Evolutionary conservation across 495 filamentous ascomycete species (phyloP), one percentile per base, ranked within the genome.

Genomic region (Apiosordaria backusii): DNA sequence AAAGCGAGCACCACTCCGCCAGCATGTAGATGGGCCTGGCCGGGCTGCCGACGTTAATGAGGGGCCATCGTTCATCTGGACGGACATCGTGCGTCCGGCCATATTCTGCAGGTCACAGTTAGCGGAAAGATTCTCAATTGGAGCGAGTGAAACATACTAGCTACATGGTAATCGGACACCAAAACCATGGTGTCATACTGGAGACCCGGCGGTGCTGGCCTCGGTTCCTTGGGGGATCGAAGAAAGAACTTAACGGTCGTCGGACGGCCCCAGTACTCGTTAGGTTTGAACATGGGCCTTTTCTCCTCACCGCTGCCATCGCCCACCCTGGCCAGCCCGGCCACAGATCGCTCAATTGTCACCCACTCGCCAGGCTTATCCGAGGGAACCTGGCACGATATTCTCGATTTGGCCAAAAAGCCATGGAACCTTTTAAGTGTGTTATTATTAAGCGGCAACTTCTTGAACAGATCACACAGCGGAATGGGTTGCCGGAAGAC

Each of bases 31-130:
- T 79, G 0, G 91, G 88, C 23, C 81, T 83, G 0, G 79, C 74
- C 1, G 61, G 71, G 19, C 75, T 87, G 4, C 90, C 91, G 15
- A 89, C 81, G 70, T 96, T 93, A 64, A 97, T 76, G 4, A 94
- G 81, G 0, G 91, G 90, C 6, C 84, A 65, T 0, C 72, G 67
- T 5, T 61, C n/a, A n/a, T 79, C 61, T 23, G 69, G 64, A 45
- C 29, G 61, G 13, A 71, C 70, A 1, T 66, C 64, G 65, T 83
- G 35, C 9, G 35, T 13, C 6, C 16, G 6, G 35, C 35, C 10
- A 13, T 45, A 45, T 45, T 45, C 16, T 7, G 35, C 35, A 45
- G 16, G n/a, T n/a, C n/a, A n/a, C n/a, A n/a, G n/a, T n/a, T n/a
- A n/a, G n/a, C n/a, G n/a, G n/a, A n/a, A n/a, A n/a, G n/a, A n/a